Percentiles rank a stretch among this genome's conserved stretches.
Conservation (phyloP, 345 rosid species). For the Citrus australasica region DNA sequence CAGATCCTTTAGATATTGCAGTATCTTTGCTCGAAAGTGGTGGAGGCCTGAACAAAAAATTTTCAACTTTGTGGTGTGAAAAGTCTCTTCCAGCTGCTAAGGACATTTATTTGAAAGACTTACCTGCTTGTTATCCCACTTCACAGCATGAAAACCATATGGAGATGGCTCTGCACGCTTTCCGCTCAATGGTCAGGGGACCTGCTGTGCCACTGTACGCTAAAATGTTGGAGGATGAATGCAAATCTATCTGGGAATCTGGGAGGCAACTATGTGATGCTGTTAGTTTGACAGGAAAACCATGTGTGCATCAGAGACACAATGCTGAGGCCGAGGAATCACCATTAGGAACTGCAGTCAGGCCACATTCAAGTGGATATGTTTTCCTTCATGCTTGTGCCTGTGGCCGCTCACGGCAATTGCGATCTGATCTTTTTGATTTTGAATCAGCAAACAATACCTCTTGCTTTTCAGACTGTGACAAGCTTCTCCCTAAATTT, state of each 20-base stretch:
- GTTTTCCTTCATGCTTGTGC: slow-evolving; percentile 86
- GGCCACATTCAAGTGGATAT: slow-evolving; percentile 72
- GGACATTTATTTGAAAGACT: slow-evolving; percentile 62
- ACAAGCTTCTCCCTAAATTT: slow-evolving; percentile 55
- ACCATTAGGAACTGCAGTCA: slow-evolving; percentile 23
- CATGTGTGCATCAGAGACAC: slow-evolving; percentile 75
- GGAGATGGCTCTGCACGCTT: slow-evolving; percentile 56
- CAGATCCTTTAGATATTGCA: slow-evolving; percentile 55
- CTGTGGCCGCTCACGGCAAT: slow-evolving; percentile 70
- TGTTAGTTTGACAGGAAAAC: slow-evolving; percentile 84
- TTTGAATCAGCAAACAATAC: slow-evolving; percentile 64
- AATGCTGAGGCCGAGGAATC: slow-evolving; percentile 25
- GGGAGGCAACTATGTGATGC: slow-evolving; percentile 91
- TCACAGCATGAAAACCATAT: slow-evolving; percentile 62
- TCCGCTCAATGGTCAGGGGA: slow-evolving; percentile 76
- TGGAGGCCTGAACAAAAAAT: slow-evolving; percentile 56
- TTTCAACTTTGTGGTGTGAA: slow-evolving; percentile 77
- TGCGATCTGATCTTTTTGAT: slow-evolving; percentile 67
- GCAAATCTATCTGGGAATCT: slow-evolving; percentile 69
- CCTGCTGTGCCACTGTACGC: slow-evolving; percentile 57
- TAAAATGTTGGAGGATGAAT: slow-evolving; percentile 68
- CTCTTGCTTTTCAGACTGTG: slow-evolving; percentile 65
- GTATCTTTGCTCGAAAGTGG: slow-evolving; percentile 65
- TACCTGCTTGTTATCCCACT: slow-evolving; percentile 74
- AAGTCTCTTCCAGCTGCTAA: slow-evolving; percentile 73